Conservation (phyloP, 75 land plant genomes). For the Larix kaempferi region DNA sequence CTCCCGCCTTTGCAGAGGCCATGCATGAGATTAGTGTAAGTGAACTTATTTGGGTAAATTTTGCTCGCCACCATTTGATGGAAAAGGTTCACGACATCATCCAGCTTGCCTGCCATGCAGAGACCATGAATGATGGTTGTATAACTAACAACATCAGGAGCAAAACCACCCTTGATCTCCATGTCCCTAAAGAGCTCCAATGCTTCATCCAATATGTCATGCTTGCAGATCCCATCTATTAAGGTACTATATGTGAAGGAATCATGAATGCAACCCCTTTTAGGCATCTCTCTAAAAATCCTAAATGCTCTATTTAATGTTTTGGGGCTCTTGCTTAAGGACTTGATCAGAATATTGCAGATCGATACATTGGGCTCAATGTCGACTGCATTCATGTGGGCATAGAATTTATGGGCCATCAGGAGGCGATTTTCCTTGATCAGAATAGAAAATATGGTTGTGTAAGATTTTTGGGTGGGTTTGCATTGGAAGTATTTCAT, state of each 20-base stretch:
- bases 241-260: slow-evolving; percentile 52
- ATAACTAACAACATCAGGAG: slow-evolving; percentile 53
- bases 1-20: slow-evolving; percentile 62
- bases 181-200: slow-evolving; percentile 42
- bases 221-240: slow-evolving; percentile 49
- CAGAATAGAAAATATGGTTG: slow-evolving; percentile 37
- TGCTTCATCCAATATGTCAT: slow-evolving; percentile 32
- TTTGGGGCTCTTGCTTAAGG: slow-evolving; percentile 29
- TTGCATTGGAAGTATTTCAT: slow-evolving; percentile 29
- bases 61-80: slow-evolving; percentile 46
- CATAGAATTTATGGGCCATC: slow-evolving; percentile 36
- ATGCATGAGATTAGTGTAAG: slow-evolving; percentile 63
- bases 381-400: slow-evolving; percentile 40
- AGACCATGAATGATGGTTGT: slow-evolving; percentile 46
- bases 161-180: slow-evolving; percentile 20
- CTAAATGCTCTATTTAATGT: slow-evolving; percentile 41
- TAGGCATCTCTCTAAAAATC: slow-evolving; percentile 45
- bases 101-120: slow-evolving; percentile 21
- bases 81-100: slow-evolving; percentile 44
- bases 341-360: slow-evolving; percentile 53
- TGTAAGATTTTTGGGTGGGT: slow-evolving; percentile 36
- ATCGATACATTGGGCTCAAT: slow-evolving; percentile 26
- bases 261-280: slow-evolving; percentile 40
- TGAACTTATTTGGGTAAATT: slow-evolving; percentile 60
- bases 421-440: slow-evolving; percentile 37